Percentiles rank a stretch among this genome's conserved stretches.
Evolutionary conservation across 768 basidiomycete genomes (phyloP).

Genomic region (Fibroporia radiculosa): DNA sequence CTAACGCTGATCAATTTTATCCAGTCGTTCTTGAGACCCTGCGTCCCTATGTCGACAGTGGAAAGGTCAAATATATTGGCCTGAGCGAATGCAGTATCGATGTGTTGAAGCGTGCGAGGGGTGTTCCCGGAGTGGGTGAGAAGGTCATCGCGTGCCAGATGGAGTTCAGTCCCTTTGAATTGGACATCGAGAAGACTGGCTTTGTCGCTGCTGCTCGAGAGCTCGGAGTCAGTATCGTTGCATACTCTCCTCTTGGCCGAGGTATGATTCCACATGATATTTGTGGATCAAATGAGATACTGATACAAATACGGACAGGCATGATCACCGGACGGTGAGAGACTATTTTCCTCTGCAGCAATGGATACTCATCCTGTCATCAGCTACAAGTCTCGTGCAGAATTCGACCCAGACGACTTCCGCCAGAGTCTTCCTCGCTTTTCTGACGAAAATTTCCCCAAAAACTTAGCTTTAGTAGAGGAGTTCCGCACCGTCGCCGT

Average conservation of each 20-base stretch:
- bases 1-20: neutral
- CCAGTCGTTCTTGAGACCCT: slow-evolving; percentile 3
- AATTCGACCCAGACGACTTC: slow-evolving; percentile 23
- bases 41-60: slow-evolving; percentile 8
- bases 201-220: slow-evolving; percentile 29
- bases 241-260: slow-evolving; percentile 41
- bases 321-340: slow-evolving; percentile 39
- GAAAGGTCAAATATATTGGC: slow-evolving; percentile 30
- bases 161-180: slow-evolving; percentile 29
- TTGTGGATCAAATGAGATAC: slow-evolving; percentile 22
- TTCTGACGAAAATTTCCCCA: slow-evolving; percentile 36
- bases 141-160: slow-evolving; percentile 30
- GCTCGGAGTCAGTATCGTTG: slow-evolving; percentile 32
- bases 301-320: slow-evolving; percentile 23
- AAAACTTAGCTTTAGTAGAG: slow-evolving; percentile 30
- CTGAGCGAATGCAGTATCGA: slow-evolving; percentile 26
- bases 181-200: slow-evolving; percentile 26
- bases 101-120: slow-evolving; percentile 29
- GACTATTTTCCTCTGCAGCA: slow-evolving; percentile 4
- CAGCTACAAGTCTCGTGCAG: slow-evolving; percentile 14
- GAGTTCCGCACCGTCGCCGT: slow-evolving; percentile 25
- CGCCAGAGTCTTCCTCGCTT: slow-evolving; percentile 19
- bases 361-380: neutral
- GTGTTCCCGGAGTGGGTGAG: slow-evolving; percentile 18
- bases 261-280: slow-evolving; percentile 24